Conservation (phyloP, 495 filamentous ascomycete species). For the Bryoglossum gracile region DNA sequence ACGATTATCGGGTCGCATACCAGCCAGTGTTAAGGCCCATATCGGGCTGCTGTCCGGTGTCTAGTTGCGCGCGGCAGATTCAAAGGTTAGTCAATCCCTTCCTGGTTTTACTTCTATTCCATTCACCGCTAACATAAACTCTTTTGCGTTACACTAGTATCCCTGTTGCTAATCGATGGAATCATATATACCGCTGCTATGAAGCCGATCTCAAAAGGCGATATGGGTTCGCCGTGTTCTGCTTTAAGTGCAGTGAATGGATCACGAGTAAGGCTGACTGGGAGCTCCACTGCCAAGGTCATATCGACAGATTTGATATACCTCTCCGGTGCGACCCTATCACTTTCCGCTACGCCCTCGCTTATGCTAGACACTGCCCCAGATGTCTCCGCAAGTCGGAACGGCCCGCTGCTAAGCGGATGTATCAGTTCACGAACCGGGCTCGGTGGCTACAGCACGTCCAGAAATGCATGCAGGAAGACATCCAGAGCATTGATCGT, state of each 20-base stretch:
- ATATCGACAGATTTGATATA: slow-evolving; percentile 8
- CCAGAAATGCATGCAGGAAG: background rate
- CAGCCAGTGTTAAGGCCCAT: background rate
- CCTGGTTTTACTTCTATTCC: background rate
- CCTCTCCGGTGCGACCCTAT: background rate
- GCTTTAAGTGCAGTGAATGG: slow-evolving; percentile 5
- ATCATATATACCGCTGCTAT: background rate
- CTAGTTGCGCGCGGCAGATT: slow-evolving; percentile 4
- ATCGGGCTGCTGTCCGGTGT: slow-evolving; percentile 3
- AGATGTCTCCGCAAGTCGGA: background rate
- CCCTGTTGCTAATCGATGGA: background rate
- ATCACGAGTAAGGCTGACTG: slow-evolving; percentile 6
- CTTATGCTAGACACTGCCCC: slow-evolving; percentile 3
- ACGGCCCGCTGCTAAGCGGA: slow-evolving; percentile 3
- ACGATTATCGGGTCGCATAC: background rate
- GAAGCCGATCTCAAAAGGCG: background rate
- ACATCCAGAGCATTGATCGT: background rate
- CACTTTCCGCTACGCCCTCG: slow-evolving; percentile 1
- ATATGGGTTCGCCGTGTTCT: slow-evolving; percentile 4
- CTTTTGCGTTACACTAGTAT: background rate
- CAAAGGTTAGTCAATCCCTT: background rate
- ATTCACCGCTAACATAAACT: background rate
- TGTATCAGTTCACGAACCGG: background rate
- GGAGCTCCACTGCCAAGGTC: slow-evolving; percentile 4
- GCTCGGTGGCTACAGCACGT: background rate